Evolutionary conservation across 495 filamentous ascomycete species (phyloP).

Genomic region (Penicillium verhagenii): DNA sequence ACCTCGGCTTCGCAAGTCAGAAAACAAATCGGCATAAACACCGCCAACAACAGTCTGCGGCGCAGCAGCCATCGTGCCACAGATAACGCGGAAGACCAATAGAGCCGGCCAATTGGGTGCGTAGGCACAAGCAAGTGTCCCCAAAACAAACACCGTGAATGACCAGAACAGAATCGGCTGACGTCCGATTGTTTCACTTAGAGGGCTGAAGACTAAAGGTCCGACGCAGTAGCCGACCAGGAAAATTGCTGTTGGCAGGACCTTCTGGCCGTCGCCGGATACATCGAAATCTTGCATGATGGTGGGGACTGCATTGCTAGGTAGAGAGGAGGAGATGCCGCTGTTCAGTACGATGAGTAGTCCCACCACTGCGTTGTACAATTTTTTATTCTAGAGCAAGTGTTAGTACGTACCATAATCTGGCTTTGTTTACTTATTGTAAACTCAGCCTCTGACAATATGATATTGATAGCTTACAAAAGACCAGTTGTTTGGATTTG

Average conservation of each 20-base stretch:
- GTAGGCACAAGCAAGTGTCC: slow-evolving; percentile 67
- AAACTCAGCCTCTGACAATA: no score
- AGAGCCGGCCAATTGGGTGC: slow-evolving; percentile 66
- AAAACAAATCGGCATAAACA: slow-evolving; percentile 70
- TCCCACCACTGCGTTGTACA: slow-evolving; percentile 52
- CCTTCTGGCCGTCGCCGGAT: slow-evolving; percentile 44
- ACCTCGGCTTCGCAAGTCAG: slow-evolving; percentile 56
- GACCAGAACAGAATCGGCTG: slow-evolving; percentile 57
- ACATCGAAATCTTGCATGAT: slow-evolving; percentile 42
- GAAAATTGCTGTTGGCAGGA: slow-evolving; percentile 73
- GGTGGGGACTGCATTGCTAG: slow-evolving; percentile 60
- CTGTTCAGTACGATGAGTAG: slow-evolving; percentile 68
- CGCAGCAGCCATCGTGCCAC: slow-evolving; percentile 62
- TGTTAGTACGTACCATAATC: no score
- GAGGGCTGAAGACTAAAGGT: slow-evolving; percentile 63
- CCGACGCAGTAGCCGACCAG: slow-evolving; percentile 69
- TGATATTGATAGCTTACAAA: slow-evolving; percentile 21
- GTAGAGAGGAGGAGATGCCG: slow-evolving; percentile 67
- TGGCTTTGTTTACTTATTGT: no score
- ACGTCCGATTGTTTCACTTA: slow-evolving; percentile 72
- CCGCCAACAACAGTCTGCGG: slow-evolving; percentile 72
- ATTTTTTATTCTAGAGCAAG: slow-evolving; percentile 59
- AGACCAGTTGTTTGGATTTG: slow-evolving; percentile 33
- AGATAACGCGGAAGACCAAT: slow-evolving; percentile 65
- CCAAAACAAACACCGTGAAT: slow-evolving; percentile 63